These are phyloP conservation scores for Emergomyces africanus DNA, from an alignment of 2,329 filamentous ascomycete species.

Conservation along the genomic window DNA sequence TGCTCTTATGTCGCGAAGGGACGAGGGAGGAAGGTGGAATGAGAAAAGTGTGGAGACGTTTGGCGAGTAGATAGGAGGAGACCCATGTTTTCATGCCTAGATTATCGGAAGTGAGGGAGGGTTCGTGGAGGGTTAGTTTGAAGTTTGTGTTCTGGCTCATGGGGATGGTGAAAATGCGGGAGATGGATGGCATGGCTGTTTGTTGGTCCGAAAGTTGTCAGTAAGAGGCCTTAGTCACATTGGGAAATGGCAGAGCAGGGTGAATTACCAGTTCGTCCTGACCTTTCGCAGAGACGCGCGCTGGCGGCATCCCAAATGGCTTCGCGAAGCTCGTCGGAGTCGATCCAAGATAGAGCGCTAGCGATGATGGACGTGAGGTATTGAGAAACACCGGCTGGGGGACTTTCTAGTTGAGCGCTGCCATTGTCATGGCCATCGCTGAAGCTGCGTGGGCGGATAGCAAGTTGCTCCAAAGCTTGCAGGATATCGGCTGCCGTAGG, in stretches of 20 bases:
- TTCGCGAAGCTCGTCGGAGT: conserved; percentile 31
- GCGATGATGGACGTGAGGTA: conserved; percentile 37
- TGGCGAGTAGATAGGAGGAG: conserved; percentile 73
- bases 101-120: conserved; percentile 74
- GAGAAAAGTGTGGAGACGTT: conserved; percentile 44
- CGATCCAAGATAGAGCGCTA: conserved; percentile 33
- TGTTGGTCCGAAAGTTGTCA: neutral
- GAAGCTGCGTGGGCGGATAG: conserved; percentile 47
- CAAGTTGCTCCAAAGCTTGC: conserved; percentile 52
- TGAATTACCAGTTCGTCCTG: conserved; percentile 54
- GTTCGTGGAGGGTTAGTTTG: conserved; percentile 66
- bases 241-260: conserved; percentile 8
- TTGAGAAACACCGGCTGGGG: conserved; percentile 28
- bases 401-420: conserved; percentile 20
- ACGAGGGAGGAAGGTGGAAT: conserved; percentile 22
- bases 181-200: conserved; percentile 50
- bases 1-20: conserved; percentile 13
- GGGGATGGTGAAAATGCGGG: conserved; percentile 47
- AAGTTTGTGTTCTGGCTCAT: conserved; percentile 34
- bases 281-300: conserved; percentile 68
- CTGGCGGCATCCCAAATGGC: conserved; percentile 63
- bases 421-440: conserved; percentile 17
- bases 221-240: neutral
- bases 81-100: conserved; percentile 94
- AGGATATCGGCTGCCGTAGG: conserved; percentile 55